Percentiles rank a stretch among this genome's conserved stretches.
These are phyloP conservation scores for Elaeagnus macrophylla DNA, from an alignment of 306 rosid genomes.

Conservation along the genomic window DNA sequence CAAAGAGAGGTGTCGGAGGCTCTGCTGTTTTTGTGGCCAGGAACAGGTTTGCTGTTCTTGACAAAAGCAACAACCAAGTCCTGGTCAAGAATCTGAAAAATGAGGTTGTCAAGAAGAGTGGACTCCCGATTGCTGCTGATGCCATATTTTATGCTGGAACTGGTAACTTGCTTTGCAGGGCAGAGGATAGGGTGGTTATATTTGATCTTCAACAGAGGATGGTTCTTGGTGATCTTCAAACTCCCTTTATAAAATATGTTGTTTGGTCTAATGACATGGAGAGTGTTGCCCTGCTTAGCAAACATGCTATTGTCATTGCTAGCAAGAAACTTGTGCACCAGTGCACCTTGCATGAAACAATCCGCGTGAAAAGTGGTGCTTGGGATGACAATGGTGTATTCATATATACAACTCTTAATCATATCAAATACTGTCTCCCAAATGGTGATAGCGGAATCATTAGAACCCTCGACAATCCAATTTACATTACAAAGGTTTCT, in stretches of 20 bases:
- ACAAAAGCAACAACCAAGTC: conserved; percentile 66
- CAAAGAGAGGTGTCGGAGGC: conserved; percentile 76
- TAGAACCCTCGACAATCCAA: conserved; percentile 66
- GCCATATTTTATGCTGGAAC: conserved; percentile 80
- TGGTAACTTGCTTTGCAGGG: conserved; percentile 66
- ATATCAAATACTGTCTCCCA: conserved; percentile 77
- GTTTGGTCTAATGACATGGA: conserved; percentile 83
- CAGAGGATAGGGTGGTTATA: conserved; percentile 67
- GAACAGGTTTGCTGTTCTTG: conserved; percentile 81
- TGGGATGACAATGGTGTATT: conserved; percentile 91
- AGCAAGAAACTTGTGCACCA: conserved; percentile 77
- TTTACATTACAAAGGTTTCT: conserved; percentile 64
- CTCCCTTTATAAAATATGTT: conserved; percentile 66
- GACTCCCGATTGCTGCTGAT: conserved; percentile 54
- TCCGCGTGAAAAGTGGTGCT: conserved; percentile 85
- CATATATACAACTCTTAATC: conserved; percentile 74
- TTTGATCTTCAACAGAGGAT: conserved; percentile 74
- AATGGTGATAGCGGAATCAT: conserved; percentile 82
- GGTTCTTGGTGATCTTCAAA: conserved; percentile 70
- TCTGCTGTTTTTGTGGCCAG: conserved; percentile 83
- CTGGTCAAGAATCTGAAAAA: conserved; percentile 57
- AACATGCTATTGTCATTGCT: conserved; percentile 71
- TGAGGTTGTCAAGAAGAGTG: conserved; percentile 67
- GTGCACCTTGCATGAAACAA: conserved; percentile 86
- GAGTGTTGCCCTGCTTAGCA: conserved; percentile 71